phyloP scores from a whole-genome alignment of 192 early-diverging fungal genomes.

The Backusella macrospora region DNA sequence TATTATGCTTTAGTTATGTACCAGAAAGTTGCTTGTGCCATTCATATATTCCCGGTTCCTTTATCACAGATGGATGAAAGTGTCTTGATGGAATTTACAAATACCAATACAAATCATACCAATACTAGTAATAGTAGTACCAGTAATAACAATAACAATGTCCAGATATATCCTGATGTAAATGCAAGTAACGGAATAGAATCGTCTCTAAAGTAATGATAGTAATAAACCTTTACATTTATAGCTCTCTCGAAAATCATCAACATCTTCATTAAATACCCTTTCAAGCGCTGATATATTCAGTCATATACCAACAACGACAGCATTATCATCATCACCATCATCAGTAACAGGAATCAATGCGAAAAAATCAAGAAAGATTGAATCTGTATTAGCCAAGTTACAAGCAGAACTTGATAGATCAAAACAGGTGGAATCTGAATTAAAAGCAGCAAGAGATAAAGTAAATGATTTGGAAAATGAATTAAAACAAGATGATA shows the following conservation, averaged over 20 bases:
- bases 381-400: slow-evolving; percentile 19
- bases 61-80: slow-evolving; percentile 24
- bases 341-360: neutral
- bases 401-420: slow-evolving; percentile 29
- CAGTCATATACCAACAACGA: neutral
- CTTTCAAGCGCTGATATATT: neutral
- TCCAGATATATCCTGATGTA: slow-evolving; percentile 26
- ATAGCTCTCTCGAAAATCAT: slow-evolving; percentile 18
- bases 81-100: slow-evolving; percentile 24
- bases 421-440: slow-evolving; percentile 29
- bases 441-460: slow-evolving; percentile 27
- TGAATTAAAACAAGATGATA: slow-evolving; percentile 18
- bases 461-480: slow-evolving; percentile 23
- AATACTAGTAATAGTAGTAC: neutral
- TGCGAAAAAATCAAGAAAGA: slow-evolving; percentile 3
- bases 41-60: slow-evolving; percentile 21
- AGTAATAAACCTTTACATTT: neutral
- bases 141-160: neutral
- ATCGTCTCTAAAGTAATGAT: neutral
- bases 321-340: neutral
- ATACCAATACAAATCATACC: too few species aligned
- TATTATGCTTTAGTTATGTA: slow-evolving; percentile 29
- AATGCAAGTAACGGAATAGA: neutral
- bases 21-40: slow-evolving; percentile 38
- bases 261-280: slow-evolving; percentile 20